Evolutionary conservation across 2,329 filamentous ascomycete species (phyloP), one percentile per base, ranked within the genome.

Genomic region (Nemania sp.): DNA sequence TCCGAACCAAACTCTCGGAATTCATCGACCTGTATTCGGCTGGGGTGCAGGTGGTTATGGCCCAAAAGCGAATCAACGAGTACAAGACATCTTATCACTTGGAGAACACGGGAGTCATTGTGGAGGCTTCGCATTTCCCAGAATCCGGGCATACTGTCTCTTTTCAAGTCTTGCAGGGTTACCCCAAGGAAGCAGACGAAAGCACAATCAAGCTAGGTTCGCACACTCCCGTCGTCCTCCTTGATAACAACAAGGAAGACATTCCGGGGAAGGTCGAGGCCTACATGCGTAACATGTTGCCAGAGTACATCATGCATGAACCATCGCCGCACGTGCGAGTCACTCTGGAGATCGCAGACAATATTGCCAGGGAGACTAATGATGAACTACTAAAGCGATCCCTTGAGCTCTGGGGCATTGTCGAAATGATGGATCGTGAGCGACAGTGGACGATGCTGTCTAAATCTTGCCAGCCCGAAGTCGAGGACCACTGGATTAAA

Each of bases 361-460:
- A 73, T 34, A 70, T 82, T n/a, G 82, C 82, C 0, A 75, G 77
- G 39, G 72, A 79, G 48, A 80, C 80, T 6, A 76, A 79, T 37
- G 83, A 87, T 63, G 80, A 83, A 57, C 74, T 87, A 12, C 75
- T 89, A 6, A 79, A 79, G 54, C 81, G 83, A 60, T 83, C 85
- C 1, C 77, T 89, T 4, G 85, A 89, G 70, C 78, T 89, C 2
- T 89, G 86, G 86, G 83, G 84, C 0, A 78, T 87, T 5, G 85
- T 88, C 4, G 86, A 89, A 69, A 84, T 87, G 47, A 84, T 88
- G 59, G 86, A 88, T 69, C 81, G 84, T 50, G 86, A 88, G 69
- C 79, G 85, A 3, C 81, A 85, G 63, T 89, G 86, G 86, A 79
- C 76, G 35, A 83, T 87, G 64, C 71, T 80, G 3, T 80, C 82